These are phyloP conservation scores for Dalechampia spathulata DNA, from an alignment of 441 rosid species.

Conservation along the genomic window DNA sequence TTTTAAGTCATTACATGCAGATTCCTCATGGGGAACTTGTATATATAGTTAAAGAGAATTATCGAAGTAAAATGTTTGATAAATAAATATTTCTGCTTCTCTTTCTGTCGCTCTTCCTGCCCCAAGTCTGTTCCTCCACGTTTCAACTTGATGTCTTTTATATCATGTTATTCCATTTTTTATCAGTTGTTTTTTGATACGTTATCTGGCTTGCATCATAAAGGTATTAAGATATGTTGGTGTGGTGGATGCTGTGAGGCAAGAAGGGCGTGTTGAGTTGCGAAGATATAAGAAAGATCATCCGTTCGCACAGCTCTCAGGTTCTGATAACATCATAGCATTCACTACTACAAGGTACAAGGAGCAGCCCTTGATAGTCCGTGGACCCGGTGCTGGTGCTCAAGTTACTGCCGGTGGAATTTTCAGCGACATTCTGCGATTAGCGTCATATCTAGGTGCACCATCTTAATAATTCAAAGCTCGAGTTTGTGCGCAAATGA, in stretches of 20 bases:
- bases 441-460: constrained; percentile 93
- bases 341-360: constrained; percentile 89
- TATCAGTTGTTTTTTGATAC: background rate
- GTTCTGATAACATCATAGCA: constrained; percentile 93
- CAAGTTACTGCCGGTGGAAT: constrained; percentile 98
- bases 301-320: constrained; percentile 90
- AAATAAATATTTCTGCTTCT: too few species aligned
- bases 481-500: too few species aligned
- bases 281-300: constrained; percentile 75
- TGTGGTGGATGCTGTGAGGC: constrained; percentile 58
- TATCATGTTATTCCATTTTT: too few species aligned
- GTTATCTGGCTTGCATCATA: background rate
- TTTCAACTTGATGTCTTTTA: too few species aligned
- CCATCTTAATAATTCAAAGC: constrained; percentile 68
- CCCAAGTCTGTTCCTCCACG: too few species aligned
- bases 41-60: too few species aligned
- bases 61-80: too few species aligned
- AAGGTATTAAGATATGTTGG: constrained; percentile 93
- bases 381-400: constrained; percentile 99
- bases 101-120: too few species aligned
- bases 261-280: constrained; percentile 67
- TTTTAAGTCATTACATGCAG: too few species aligned
- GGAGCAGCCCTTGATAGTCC: constrained; percentile 84
- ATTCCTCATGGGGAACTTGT: too few species aligned
- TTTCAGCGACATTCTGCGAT: constrained; percentile 82